Conservation (phyloP, 2,329 filamentous ascomycete species). For the Colletotrichum trifolii region DNA sequence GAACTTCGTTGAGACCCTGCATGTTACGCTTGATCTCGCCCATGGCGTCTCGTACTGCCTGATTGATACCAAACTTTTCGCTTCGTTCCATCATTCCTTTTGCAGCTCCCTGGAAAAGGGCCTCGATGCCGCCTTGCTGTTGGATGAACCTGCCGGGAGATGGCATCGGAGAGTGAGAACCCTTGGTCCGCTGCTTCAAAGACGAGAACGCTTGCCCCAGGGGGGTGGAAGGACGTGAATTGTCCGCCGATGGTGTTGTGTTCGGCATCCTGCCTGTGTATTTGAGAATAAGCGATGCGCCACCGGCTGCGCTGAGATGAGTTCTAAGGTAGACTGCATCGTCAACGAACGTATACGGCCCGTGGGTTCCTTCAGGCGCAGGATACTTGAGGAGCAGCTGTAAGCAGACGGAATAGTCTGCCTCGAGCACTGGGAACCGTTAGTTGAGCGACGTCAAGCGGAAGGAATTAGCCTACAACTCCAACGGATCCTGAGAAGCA, state of each 20-base stretch:
- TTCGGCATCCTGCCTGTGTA: conserved; percentile 71
- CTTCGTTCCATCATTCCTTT: conserved; percentile 78
- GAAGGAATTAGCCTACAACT: conserved; percentile 68
- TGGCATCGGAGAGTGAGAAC: conserved; percentile 56
- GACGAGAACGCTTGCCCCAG: conserved; percentile 33
- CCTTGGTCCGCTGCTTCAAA: conserved; percentile 56
- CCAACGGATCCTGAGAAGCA: conserved; percentile 94
- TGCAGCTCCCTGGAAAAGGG: conserved; percentile 79
- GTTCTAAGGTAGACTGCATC: conserved; percentile 82
- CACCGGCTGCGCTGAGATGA: conserved; percentile 72
- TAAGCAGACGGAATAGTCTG: conserved; percentile 88
- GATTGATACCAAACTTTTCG: conserved; percentile 83
- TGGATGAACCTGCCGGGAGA: conserved; percentile 64
- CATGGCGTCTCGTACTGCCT: conserved; percentile 82
- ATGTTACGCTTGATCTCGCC: conserved; percentile 84
- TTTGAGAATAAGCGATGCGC: conserved; percentile 74
- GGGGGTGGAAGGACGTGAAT: conserved; percentile 38
- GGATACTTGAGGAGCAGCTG: conserved; percentile 88
- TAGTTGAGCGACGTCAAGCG: neutral
- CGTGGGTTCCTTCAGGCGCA: conserved; percentile 68
- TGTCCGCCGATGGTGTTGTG: conserved; percentile 37
- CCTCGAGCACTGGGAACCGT: conserved; percentile 73
- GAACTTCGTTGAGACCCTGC: conserved; percentile 70
- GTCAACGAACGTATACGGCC: conserved; percentile 83
- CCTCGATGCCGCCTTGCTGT: conserved; percentile 71